Base-by-base conservation (phyloP, 2,329 filamentous ascomycete species). In the Fusarium sp. region DNA sequence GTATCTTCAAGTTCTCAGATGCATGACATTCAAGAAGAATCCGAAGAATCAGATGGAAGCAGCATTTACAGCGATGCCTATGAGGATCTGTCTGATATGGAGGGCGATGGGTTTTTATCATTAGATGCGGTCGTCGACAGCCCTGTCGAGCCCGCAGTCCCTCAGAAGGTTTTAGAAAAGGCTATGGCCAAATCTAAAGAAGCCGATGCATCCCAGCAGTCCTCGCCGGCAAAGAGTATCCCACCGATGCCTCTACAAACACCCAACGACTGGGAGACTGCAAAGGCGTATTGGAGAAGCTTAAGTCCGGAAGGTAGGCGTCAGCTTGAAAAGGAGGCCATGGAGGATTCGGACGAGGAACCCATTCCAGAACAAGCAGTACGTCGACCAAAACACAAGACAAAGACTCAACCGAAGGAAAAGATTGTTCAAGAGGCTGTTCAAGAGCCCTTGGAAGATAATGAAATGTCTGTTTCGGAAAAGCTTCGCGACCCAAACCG, bases 1-100 rank as follows among this genome's bases (percentile, higher is more conserved):
- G 46, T 58, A 22, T 69, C 59, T 25, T 65, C 67, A 18, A 72
- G 64, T 24, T 67, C 74, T 7, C 67, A 69, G 12, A 81, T 81
- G 73, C 74, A 78, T 41, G 76, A 80, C 41, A 82, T 80, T 16
- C 70, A 73, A 51, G 79, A 81, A 56, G 80, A 80, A n/a, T 77
- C 82, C 2, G 82, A 86, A n/a, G 81, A 78, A 8, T 77, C 78
- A 4, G 87, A 89, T 58, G 81, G 81, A 16, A 83, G 81, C 52
- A 90, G 87, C 65, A 85, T 92, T 25, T 94, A 93, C 76, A 93
- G 90, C 69, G 92, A 94, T 78, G 92, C 92, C 2, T 91, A 91
- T 57, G 92, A 94, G 78, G 91, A 94, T 65, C 81, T 91, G 0
- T 88, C 87, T 0, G 90, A 93, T 16, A 75, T 84, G 6, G 90